phyloP scores from a whole-genome alignment of 768 basidiomycete genomes.

The Suillus luteus region DNA sequence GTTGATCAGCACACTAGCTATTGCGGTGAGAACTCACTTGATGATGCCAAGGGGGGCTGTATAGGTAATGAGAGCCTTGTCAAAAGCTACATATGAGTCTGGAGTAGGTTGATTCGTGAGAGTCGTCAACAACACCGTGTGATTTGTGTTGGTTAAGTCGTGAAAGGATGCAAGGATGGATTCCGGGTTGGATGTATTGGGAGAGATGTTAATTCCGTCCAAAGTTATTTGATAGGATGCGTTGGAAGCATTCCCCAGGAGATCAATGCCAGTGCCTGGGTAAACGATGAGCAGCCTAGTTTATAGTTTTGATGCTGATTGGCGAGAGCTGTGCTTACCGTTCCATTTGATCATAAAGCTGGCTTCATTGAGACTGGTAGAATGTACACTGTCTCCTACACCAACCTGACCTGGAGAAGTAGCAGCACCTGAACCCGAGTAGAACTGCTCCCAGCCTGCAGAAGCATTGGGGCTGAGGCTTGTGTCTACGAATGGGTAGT shows the following conservation, averaged over 20 bases:
- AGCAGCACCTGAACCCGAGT: slow-evolving; percentile 51
- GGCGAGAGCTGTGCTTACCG: slow-evolving; percentile 44
- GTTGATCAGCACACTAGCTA: slow-evolving; percentile 5
- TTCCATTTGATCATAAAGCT: slow-evolving; percentile 58
- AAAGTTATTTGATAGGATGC: slow-evolving; percentile 51
- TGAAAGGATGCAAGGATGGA: slow-evolving; percentile 52
- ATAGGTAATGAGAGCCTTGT: slow-evolving; percentile 54
- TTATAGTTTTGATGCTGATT: slow-evolving; percentile 8
- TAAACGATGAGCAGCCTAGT: background rate
- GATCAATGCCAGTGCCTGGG: slow-evolving; percentile 64
- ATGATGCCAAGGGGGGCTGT: slow-evolving; percentile 30
- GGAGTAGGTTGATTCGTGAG: slow-evolving; percentile 36
- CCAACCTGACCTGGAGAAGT: slow-evolving; percentile 44
- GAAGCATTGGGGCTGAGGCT: slow-evolving; percentile 48
- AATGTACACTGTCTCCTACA: slow-evolving; percentile 59
- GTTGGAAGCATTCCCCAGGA: slow-evolving; percentile 52
- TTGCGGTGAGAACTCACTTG: slow-evolving; percentile 35
- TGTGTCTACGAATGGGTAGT: slow-evolving; percentile 62
- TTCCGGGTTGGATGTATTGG: slow-evolving; percentile 26
- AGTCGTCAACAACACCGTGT: slow-evolving; percentile 58
- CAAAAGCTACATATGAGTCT: slow-evolving; percentile 52
- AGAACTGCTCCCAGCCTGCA: slow-evolving; percentile 73
- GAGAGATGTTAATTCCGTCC: slow-evolving; percentile 44
- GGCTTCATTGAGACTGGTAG: slow-evolving; percentile 62
- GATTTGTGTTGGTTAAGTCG: slow-evolving; percentile 48